Percentiles rank a stretch among this genome's conserved stretches.
Conservation (phyloP, 768 basidiomycete species). For the Boletus fagicola region DNA sequence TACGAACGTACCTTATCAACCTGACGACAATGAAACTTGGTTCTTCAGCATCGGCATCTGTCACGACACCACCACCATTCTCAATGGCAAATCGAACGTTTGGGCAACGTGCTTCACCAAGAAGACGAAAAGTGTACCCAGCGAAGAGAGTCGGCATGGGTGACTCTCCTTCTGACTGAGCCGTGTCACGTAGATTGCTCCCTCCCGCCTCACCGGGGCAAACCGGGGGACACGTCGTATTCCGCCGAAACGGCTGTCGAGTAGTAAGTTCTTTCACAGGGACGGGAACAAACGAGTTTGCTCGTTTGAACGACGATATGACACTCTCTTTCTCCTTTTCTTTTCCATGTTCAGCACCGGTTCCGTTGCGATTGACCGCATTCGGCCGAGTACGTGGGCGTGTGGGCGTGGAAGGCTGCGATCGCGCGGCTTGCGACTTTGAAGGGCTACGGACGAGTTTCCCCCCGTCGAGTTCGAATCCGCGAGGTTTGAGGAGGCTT, state of each 20-base stretch:
- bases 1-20: conserved; percentile 58
- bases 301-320: conserved; percentile 59
- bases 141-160: conserved; percentile 42
- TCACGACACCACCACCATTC: conserved; percentile 53
- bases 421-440: conserved; percentile 37
- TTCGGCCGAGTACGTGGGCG: conserved; percentile 11
- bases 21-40: conserved; percentile 70
- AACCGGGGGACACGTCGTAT: conserved; percentile 26
- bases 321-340: conserved; percentile 36
- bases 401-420: conserved; percentile 16
- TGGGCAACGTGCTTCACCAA: conserved; percentile 64
- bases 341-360: conserved; percentile 4
- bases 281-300: conserved; percentile 60
- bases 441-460: conserved; percentile 62
- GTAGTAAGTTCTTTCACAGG: conserved; percentile 25
- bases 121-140: conserved; percentile 54
- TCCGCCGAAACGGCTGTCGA: conserved; percentile 49
- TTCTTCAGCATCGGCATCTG: conserved; percentile 43
- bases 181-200: conserved; percentile 5
- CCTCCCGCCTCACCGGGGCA: conserved; percentile 20
- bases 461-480: conserved; percentile 58
- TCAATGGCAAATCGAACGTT: conserved; percentile 62
- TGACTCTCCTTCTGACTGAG: conserved; percentile 1
- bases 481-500: conserved; percentile 62
- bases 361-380: background rate